Evolutionary conservation across 768 basidiomycete species (phyloP).

Genomic region (Termitomyces sp.): DNA sequence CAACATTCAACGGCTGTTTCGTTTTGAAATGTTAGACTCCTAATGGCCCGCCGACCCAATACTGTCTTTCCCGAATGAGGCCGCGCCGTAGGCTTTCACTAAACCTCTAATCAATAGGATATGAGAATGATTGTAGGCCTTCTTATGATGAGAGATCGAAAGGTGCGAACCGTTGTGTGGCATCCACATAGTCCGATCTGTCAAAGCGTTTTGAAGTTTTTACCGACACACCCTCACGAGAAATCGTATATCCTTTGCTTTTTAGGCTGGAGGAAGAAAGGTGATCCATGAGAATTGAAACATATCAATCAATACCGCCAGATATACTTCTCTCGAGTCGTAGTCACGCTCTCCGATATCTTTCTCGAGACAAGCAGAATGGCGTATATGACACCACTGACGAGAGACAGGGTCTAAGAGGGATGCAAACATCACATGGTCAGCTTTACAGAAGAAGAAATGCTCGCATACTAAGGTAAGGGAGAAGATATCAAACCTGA

Average conservation of each 20-base stretch:
- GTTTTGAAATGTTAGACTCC: background rate
- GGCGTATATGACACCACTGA: conserved; percentile 41
- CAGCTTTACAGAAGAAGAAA: conserved; percentile 5
- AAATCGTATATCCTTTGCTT: conserved; percentile 49
- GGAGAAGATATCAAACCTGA: conserved; percentile 39
- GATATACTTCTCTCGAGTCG: conserved; percentile 51
- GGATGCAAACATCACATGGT: background rate
- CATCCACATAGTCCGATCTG: conserved; percentile 63
- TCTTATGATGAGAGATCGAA: background rate
- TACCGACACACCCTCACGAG: conserved; percentile 55
- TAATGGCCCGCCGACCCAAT: background rate
- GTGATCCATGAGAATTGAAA: background rate
- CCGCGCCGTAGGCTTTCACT: conserved; percentile 43
- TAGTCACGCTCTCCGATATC: conserved; percentile 36
- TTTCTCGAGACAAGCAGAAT: conserved; percentile 29
- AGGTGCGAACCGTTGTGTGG: conserved; percentile 57
- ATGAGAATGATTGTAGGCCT: background rate
- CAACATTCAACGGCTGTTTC: background rate
- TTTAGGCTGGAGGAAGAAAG: conserved; percentile 27
- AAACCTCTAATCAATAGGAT: conserved; percentile 34
- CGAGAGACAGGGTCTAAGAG: conserved; percentile 41
- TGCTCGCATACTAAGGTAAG: conserved; percentile 29
- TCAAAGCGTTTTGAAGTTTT: conserved; percentile 58
- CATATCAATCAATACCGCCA: background rate
- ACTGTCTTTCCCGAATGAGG: conserved; percentile 32